These are phyloP conservation scores for Russula sp. DNA, from an alignment of 768 basidiomycete genomes.

Conservation along the genomic window DNA sequence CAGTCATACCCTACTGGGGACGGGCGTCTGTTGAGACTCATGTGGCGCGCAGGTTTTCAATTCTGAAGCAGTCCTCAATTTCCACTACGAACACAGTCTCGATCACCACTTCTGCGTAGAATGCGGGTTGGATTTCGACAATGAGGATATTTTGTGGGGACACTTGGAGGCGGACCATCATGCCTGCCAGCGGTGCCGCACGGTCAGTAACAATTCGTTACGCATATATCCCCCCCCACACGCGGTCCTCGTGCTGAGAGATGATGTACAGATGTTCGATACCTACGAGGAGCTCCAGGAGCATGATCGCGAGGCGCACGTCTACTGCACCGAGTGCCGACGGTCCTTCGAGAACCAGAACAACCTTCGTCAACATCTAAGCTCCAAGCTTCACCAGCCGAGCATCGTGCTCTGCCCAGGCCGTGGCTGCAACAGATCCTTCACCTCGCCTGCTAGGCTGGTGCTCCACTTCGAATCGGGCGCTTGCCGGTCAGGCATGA, in stretches of 20 bases:
- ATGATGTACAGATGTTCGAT: neutral
- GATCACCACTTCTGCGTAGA: too few relatives aligned
- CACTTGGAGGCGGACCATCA: slow-evolving; percentile 9
- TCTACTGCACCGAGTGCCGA: slow-evolving; percentile 43
- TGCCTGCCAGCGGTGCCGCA: neutral
- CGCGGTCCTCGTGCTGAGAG: neutral
- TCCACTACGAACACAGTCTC: too few relatives aligned
- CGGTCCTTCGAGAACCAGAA: slow-evolving; percentile 38
- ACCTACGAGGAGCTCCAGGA: neutral
- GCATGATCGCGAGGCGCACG: slow-evolving; percentile 25
- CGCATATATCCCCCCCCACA: neutral
- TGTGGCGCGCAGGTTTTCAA: neutral
- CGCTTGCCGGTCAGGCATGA: slow-evolving; percentile 45
- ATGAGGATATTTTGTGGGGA: neutral
- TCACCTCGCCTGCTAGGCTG: slow-evolving; percentile 37
- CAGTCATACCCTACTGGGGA: slow-evolving; percentile 22
- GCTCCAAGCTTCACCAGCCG: slow-evolving; percentile 46
- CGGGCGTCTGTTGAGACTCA: neutral
- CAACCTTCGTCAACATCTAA: slow-evolving; percentile 44
- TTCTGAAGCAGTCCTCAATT: neutral
- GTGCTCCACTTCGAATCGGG: slow-evolving; percentile 61
- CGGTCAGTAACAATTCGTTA: neutral
- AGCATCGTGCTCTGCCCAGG: slow-evolving; percentile 35
- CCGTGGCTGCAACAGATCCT: slow-evolving; percentile 39
- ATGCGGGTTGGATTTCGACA: too few relatives aligned